phyloP scores from a whole-genome alignment of 352 stramenopile species.

The Pythium pyrilobum region DNA sequence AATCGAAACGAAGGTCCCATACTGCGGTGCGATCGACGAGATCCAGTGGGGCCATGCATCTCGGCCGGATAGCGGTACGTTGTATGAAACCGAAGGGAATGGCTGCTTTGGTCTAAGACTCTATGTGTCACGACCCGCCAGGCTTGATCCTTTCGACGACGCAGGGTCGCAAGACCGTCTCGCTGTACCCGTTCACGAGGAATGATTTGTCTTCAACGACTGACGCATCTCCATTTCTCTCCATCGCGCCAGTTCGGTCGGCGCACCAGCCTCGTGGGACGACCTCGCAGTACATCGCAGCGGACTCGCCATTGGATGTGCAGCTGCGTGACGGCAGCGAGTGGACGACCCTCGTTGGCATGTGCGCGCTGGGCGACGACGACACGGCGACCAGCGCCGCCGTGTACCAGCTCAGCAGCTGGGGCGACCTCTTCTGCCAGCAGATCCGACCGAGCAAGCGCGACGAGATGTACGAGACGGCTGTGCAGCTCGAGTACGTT shows the following conservation, averaged over 20 bases:
- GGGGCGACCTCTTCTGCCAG: conserved; percentile 65
- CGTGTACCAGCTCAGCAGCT: conserved; percentile 58
- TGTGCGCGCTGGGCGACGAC: conserved; percentile 30
- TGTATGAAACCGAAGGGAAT: not conserved
- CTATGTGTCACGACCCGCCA: too few species aligned
- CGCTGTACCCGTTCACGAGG: conserved; percentile 13
- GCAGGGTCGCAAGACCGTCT: conserved; percentile 13
- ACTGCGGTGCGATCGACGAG: conserved; percentile 15
- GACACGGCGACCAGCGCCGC: conserved; percentile 11
- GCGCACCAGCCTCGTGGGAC: not conserved
- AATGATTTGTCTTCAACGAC: not conserved
- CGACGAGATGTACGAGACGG: conserved; percentile 32
- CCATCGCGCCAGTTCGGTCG: conserved; percentile 34
- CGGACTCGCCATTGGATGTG: conserved; percentile 55
- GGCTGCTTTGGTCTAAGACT: not conserved
- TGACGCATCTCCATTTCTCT: conserved; percentile 14
- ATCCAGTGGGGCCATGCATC: not conserved
- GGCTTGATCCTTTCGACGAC: conserved; percentile 10
- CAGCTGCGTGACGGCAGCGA: conserved; percentile 55
- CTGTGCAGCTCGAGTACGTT: conserved; percentile 49
- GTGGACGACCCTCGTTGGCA: conserved; percentile 43
- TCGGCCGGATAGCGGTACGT: conserved; percentile 1
- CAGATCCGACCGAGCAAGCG: conserved; percentile 28
- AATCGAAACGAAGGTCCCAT: conserved; percentile 4
- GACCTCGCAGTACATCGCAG: conserved; percentile 46